Conservation (phyloP, 257 asterid genomes). For the Solanum appendiculatum region DNA sequence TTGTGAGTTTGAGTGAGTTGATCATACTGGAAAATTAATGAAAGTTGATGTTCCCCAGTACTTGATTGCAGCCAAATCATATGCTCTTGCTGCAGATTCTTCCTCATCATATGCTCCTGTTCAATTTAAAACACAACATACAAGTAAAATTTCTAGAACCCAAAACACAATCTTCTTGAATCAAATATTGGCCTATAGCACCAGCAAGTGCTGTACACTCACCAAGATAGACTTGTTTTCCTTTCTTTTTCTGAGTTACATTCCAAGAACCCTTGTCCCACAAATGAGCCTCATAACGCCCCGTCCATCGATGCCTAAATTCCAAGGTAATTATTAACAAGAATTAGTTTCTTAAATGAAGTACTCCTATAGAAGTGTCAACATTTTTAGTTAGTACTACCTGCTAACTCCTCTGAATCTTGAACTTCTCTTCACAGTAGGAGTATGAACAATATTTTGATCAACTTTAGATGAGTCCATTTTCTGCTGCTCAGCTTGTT, state of each 20-base stretch:
- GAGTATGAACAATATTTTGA: constrained; percentile 8
- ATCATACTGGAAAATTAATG: constrained; percentile 66
- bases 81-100: constrained; percentile 86
- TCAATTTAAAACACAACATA: not conserved
- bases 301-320: constrained; percentile 75
- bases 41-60: constrained; percentile 73
- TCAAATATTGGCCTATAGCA: not conserved
- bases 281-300: constrained; percentile 75
- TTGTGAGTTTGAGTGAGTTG: not conserved
- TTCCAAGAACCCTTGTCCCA: constrained; percentile 93
- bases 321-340: not conserved
- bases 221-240: constrained; percentile 88
- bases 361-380: not conserved
- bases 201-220: constrained; percentile 10
- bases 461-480: constrained; percentile 14
- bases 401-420: constrained; percentile 83
- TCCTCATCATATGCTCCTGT: constrained; percentile 81
- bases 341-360: not conserved
- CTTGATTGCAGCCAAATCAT: constrained; percentile 80
- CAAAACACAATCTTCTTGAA: not conserved
- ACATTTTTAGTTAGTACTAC: constrained; percentile 19
- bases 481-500: constrained; percentile 5
- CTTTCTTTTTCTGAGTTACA: constrained; percentile 75
- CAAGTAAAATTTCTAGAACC: not conserved
- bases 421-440: constrained; percentile 56